Base-by-base conservation (phyloP, 225 moss, liverwort and hornwort genomes). In the Sphagnum contortum region DNA sequence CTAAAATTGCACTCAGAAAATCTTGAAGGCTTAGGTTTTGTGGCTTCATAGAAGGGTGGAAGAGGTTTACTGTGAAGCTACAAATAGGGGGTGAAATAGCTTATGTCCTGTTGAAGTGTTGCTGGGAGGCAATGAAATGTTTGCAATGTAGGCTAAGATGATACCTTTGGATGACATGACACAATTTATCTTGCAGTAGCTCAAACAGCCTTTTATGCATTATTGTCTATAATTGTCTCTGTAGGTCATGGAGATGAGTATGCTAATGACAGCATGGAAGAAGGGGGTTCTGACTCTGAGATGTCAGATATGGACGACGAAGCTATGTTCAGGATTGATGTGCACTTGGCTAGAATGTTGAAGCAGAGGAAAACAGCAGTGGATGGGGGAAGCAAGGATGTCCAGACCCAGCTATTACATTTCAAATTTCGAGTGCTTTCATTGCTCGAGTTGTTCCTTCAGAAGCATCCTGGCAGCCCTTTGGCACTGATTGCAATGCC, bases 241-340 rank as follows among this genome's bases (percentile, higher is more conserved):
- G 70, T 64, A 81, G 81, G 84, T 57, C 50, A 64, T 69, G 73
- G 57, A 55, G 77, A 70, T 51, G 71, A 78, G 47, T 49, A 70
- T 11, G 75, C 69, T 3, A 81, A 77, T 57, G 70, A 76, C 5
- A 87, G 29, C 29, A 29, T 29, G 29, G 29, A 87, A 60, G 76
- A 65, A 14, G 94, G 82, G 73, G 76, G 68, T 50, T 91, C 91
- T 9, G 94, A 89, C 51, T 70, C 75, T 4, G 84, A 84, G 5
- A 64, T 75, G 61, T 84, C 84, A 3, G 84, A 84, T 63, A 84
- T 91, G 79, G 91, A 94, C 64, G 94, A 94, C 67, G 94, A 94
- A 70, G 85, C 91, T 5, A 94, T 94, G 94, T 94, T 91, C 54
- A 86, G 87, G 73, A 81, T 89, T 67, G 94, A 94, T 72, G 79